These are phyloP conservation scores for Yarrowia galli DNA, from an alignment of 1,139 yeast species.

Conservation along the genomic window DNA sequence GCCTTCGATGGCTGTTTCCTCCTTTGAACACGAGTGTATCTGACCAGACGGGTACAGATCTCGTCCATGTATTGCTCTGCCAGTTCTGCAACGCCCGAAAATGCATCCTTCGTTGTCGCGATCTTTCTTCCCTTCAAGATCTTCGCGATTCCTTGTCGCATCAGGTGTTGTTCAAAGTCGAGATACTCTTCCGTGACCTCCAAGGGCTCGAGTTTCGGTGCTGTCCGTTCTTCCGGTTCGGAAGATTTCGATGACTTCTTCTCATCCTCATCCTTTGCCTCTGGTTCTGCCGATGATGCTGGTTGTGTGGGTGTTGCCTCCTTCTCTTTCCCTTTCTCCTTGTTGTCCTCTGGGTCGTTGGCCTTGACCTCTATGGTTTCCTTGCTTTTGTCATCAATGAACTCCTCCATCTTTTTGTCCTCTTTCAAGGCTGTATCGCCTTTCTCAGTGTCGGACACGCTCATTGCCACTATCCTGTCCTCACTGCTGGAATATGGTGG, in stretches of 20 bases:
- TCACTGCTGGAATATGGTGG: slow-evolving; percentile 12
- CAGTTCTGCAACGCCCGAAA: slow-evolving; percentile 19
- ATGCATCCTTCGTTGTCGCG: slow-evolving; percentile 27
- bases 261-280: slow-evolving; percentile 7
- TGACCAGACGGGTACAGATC: slow-evolving; percentile 34
- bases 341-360: slow-evolving; percentile 2
- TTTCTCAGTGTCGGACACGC: slow-evolving; percentile 34
- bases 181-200: slow-evolving; percentile 23
- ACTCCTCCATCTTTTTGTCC: slow-evolving; percentile 33
- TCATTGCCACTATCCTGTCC: slow-evolving; percentile 35
- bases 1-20: slow-evolving; percentile 30
- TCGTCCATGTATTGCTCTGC: slow-evolving; percentile 36
- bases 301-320: slow-evolving; percentile 3
- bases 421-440: slow-evolving; percentile 4
- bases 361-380: background rate
- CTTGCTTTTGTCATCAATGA: background rate
- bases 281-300: slow-evolving; percentile 6
- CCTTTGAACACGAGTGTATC: slow-evolving; percentile 36
- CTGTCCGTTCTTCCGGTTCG: slow-evolving; percentile 3
- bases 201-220: slow-evolving; percentile 12
- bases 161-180: slow-evolving; percentile 33
- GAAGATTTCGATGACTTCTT: slow-evolving; percentile 12
- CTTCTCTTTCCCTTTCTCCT: slow-evolving; percentile 11
- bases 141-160: slow-evolving; percentile 37
- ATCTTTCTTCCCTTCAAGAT: slow-evolving; percentile 34